Evolutionary conservation across 169 alveolate species (phyloP).

Genomic region (Plasmodium blacklocki): DNA sequence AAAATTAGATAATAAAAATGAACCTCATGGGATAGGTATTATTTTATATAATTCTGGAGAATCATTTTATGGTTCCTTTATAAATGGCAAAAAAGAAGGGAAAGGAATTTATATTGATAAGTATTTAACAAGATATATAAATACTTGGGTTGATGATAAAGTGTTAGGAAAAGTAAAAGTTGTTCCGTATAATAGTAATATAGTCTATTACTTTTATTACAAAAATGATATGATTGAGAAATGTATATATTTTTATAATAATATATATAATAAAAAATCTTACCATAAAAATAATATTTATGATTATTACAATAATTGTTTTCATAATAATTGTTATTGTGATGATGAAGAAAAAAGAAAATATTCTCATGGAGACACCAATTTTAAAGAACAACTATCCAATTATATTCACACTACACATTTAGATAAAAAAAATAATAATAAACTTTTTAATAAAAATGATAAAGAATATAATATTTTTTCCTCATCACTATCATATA

Average conservation of each 20-base stretch:
- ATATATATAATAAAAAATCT: neutral
- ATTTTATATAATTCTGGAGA: constrained; percentile 45
- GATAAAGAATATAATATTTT: no score
- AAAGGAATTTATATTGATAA: constrained; percentile 39
- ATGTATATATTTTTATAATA: constrained; percentile 8
- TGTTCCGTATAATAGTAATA: constrained; percentile 16
- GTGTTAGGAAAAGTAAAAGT: constrained; percentile 9
- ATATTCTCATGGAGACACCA: no score
- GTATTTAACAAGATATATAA: constrained; percentile 37
- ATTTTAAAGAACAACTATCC: no score
- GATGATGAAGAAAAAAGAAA: no score
- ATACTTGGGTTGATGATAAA: constrained; percentile 22
- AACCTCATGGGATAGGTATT: constrained; percentile 47
- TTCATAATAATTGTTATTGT: no score
- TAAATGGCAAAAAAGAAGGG: constrained; percentile 55
- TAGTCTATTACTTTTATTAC: constrained; percentile 17
- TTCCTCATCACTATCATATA: no score
- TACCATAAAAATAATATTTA: neutral
- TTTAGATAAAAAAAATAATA: no score
- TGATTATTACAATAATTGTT: no score
- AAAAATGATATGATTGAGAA: constrained; percentile 8
- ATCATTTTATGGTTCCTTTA: constrained; percentile 31
- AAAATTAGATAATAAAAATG: constrained; percentile 11
- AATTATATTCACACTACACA: no score
- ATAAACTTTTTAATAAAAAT: no score